A percentile compares a stretch with the other conserved stretches of the same genome.
Conservation (phyloP, 225 moss, liverwort and hornwort species). For the Pseudisothecium myosuroides region DNA sequence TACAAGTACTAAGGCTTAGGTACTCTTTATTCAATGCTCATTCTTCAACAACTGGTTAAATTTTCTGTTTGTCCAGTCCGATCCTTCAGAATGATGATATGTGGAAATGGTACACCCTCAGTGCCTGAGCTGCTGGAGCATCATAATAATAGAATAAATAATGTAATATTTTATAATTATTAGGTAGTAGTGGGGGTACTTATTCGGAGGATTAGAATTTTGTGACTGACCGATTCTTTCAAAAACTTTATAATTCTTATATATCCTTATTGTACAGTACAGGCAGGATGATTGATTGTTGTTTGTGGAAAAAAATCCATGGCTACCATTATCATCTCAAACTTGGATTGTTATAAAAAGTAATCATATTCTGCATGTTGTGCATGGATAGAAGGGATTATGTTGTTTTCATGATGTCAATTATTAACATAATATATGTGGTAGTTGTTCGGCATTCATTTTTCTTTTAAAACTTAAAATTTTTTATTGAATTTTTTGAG, state of each 20-base stretch:
- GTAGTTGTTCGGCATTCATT: not conserved
- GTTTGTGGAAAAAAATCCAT: not conserved
- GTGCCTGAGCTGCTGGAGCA: not conserved
- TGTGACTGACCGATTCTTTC: not conserved
- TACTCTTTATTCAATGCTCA: not conserved
- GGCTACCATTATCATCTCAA: not conserved
- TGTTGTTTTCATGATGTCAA: not conserved
- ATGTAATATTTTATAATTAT: not conserved
- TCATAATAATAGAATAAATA: not conserved
- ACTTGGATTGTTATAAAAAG: not conserved
- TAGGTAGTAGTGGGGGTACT: not conserved
- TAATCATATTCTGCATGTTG: not conserved
- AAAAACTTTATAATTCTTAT: not conserved
- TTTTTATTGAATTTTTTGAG: no score
- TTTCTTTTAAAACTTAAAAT: not conserved
- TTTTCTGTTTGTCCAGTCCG: not conserved
- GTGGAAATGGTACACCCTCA: not conserved
- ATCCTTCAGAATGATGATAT: not conserved
- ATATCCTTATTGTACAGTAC: no score
- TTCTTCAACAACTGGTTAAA: not conserved
- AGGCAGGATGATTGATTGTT: not conserved
- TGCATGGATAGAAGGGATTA: not conserved
- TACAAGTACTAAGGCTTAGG: not conserved
- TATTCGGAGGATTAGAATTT: not conserved
- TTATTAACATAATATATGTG: not conserved